Conservation (phyloP, 805 yeast species). For the Komagataella phaffii region DNA sequence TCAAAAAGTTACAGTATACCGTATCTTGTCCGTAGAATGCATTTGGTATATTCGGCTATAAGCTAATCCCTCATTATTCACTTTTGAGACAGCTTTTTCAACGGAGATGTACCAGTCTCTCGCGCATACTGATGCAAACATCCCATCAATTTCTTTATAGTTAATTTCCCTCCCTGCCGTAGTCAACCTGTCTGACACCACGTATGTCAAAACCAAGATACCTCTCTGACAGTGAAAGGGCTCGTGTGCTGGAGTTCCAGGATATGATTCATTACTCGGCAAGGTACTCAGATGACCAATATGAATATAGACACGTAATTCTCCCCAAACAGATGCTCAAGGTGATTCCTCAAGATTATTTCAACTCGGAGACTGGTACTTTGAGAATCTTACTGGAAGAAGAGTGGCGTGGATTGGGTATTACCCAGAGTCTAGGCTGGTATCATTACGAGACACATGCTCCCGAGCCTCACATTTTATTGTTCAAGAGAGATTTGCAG, state of each 20-base stretch:
- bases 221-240: constrained; percentile 71
- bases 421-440: constrained; percentile 97
- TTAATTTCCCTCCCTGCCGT: background rate
- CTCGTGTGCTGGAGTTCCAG: constrained; percentile 79
- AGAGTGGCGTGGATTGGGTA: constrained; percentile 98
- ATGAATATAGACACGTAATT: constrained; percentile 94
- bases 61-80: background rate
- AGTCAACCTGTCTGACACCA: background rate
- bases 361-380: constrained; percentile 88
- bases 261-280: constrained; percentile 93
- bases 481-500: constrained; percentile 59
- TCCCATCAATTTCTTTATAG: background rate
- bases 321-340: constrained; percentile 93
- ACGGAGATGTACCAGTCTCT: background rate
- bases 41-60: background rate
- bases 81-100: background rate
- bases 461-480: constrained; percentile 93
- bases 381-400: constrained; percentile 82
- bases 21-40: background rate
- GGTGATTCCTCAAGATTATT: constrained; percentile 87
- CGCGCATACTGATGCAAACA: background rate
- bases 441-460: constrained; percentile 96
- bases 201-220: constrained; percentile 27
- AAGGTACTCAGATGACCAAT: constrained; percentile 81
- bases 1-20: too few relatives aligned